phyloP scores from a whole-genome alignment of 225 moss, liverwort and hornwort genomes.

The Polytrichum commune region DNA sequence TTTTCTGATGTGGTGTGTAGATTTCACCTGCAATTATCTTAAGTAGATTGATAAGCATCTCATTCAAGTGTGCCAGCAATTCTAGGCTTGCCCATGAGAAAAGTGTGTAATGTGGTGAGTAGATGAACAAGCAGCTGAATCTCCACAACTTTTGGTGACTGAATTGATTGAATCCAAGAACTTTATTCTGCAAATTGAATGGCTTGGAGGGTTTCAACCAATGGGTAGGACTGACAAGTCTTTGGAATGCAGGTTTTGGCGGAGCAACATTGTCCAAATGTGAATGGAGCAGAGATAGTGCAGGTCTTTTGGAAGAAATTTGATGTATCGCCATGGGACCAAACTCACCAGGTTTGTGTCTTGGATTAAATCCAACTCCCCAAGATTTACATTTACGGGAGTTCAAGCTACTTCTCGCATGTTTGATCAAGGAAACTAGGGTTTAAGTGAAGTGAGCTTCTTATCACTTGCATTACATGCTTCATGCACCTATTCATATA shows the following conservation, averaged over 20 bases:
- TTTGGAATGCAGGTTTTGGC: conserved; percentile 37
- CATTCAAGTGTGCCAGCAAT: too few relatives aligned
- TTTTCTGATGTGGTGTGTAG: too few relatives aligned
- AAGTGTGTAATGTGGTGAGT: background rate
- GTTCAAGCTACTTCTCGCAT: too few relatives aligned
- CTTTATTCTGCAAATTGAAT: too few relatives aligned
- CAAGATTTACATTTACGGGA: too few relatives aligned
- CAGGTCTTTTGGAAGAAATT: conserved; percentile 35
- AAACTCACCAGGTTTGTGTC: conserved; percentile 41
- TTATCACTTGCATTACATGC: background rate
- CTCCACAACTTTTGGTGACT: too few relatives aligned
- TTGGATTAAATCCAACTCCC: background rate
- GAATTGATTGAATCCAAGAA: too few relatives aligned
- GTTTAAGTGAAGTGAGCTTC: too few relatives aligned
- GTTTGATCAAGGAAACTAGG: too few relatives aligned
- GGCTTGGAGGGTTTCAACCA: too few relatives aligned
- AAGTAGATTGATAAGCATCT: too few relatives aligned
- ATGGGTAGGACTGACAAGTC: background rate
- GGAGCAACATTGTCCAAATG: conserved; percentile 35
- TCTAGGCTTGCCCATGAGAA: background rate
- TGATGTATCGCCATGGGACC: conserved; percentile 58
- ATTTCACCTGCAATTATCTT: too few relatives aligned
- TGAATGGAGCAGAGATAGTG: conserved; percentile 48
- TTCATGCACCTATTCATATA: background rate
- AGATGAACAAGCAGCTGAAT: background rate